Evolutionary conservation across 805 yeast species (phyloP).

Genomic region (Hagleromyces aurorensis): DNA sequence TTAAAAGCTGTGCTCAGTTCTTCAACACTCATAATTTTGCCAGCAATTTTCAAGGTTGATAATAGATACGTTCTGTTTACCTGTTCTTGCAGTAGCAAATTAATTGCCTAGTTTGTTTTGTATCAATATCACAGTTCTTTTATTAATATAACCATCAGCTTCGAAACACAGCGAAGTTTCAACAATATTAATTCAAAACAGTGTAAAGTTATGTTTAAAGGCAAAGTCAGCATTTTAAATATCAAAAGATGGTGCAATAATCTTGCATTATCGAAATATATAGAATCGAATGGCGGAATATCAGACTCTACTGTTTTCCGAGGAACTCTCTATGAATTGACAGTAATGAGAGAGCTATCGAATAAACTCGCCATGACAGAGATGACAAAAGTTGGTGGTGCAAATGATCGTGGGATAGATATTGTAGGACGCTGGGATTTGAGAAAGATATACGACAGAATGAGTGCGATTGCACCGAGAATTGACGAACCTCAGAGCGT

Average conservation of each 20-base stretch:
- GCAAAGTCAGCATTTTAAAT: conserved; percentile 1
- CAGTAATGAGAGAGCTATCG: conserved; percentile 26
- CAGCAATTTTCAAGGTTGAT: no score
- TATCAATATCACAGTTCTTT: no score
- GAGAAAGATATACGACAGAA: conserved; percentile 8
- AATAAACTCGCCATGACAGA: conserved; percentile 21
- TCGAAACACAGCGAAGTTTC: no score
- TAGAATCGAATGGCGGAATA: conserved; percentile 17
- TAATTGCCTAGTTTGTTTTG: no score
- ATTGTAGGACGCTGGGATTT: conserved; percentile 25
- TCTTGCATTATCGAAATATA: conserved; percentile 12
- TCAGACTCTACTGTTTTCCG: conserved; percentile 27
- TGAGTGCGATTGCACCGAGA: conserved; percentile 6
- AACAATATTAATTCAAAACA: no score
- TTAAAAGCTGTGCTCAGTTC: no score
- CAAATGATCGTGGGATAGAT: conserved; percentile 31
- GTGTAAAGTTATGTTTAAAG: no score
- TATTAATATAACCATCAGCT: no score
- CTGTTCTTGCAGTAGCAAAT: no score
- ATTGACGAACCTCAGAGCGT: conserved; percentile 12
- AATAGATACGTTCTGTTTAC: no score
- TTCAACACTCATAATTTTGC: conserved; percentile 1
- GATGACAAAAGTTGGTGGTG: conserved; percentile 26
- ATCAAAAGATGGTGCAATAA: conserved; percentile 10
- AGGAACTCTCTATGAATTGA: conserved; percentile 29